These are phyloP conservation scores for Reticulascus tulasneorum DNA, from an alignment of 2,329 filamentous ascomycete species.

Conservation along the genomic window DNA sequence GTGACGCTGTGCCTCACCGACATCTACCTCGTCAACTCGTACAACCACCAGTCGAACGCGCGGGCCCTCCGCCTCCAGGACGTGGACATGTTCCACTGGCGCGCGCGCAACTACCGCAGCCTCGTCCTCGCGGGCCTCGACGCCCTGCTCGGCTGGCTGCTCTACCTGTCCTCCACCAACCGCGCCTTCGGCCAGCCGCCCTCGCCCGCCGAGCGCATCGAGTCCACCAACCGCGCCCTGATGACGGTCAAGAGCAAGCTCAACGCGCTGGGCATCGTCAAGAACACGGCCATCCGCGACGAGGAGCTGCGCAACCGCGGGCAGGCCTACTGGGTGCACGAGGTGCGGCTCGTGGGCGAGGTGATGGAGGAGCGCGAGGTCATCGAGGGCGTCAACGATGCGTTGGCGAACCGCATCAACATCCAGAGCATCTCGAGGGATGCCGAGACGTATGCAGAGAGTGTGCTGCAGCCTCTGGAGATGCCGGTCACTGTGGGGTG, in stretches of 20 bases:
- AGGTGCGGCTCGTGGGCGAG: constrained; percentile 67
- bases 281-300: constrained; percentile 77
- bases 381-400: constrained; percentile 65
- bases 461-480: constrained; percentile 31
- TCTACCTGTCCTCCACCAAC: constrained; percentile 78
- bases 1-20: constrained; percentile 59
- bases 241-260: constrained; percentile 62
- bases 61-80: constrained; percentile 58
- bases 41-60: constrained; percentile 62
- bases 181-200: constrained; percentile 67
- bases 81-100: constrained; percentile 70
- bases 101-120: constrained; percentile 57
- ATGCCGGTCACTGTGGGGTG: too few species aligned
- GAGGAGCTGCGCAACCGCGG: constrained; percentile 61
- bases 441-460: constrained; percentile 57
- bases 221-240: constrained; percentile 52
- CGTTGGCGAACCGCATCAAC: constrained; percentile 60
- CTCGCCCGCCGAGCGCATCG: constrained; percentile 62
- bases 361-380: constrained; percentile 78
- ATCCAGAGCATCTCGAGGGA: constrained; percentile 57
- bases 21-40: constrained; percentile 59
- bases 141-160: constrained; percentile 53
- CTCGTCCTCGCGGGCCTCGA: constrained; percentile 64
- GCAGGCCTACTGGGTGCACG: constrained; percentile 75
- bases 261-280: constrained; percentile 68